Percentiles rank a stretch among this genome's conserved stretches.
phyloP scores from a whole-genome alignment of 305 asterid species.

The Solanum hybrid region DNA sequence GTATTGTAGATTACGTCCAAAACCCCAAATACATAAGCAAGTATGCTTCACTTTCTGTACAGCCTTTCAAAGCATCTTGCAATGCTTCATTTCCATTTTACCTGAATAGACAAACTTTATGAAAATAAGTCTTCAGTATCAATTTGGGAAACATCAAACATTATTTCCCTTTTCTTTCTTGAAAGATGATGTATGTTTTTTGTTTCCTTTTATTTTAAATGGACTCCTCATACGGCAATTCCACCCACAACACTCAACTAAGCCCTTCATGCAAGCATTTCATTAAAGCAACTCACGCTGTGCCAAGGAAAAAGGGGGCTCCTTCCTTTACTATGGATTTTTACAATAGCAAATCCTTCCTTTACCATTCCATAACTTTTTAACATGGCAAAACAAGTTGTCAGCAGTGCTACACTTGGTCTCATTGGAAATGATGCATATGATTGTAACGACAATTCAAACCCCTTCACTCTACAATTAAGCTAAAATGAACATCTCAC shows the following conservation, averaged over 20 bases:
- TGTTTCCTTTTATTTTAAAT: neutral
- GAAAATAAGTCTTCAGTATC: neutral
- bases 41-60: neutral
- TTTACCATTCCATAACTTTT: neutral
- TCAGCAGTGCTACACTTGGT: neutral
- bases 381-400: neutral
- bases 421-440: neutral
- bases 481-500: neutral
- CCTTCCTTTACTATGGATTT: neutral
- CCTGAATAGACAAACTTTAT: neutral
- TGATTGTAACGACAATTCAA: neutral
- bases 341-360: neutral
- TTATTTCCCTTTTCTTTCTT: neutral
- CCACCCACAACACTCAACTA: neutral
- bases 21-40: neutral
- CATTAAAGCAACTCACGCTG: neutral
- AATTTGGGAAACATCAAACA: neutral
- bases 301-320: neutral
- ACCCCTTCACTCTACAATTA: neutral
- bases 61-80: neutral
- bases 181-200: neutral
- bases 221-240: neutral
- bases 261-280: neutral
- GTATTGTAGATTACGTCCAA: neutral
- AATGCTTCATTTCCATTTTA: neutral